These are phyloP conservation scores for Madurella fahalii DNA, from an alignment of 2,329 filamentous ascomycete species.

Conservation along the genomic window DNA sequence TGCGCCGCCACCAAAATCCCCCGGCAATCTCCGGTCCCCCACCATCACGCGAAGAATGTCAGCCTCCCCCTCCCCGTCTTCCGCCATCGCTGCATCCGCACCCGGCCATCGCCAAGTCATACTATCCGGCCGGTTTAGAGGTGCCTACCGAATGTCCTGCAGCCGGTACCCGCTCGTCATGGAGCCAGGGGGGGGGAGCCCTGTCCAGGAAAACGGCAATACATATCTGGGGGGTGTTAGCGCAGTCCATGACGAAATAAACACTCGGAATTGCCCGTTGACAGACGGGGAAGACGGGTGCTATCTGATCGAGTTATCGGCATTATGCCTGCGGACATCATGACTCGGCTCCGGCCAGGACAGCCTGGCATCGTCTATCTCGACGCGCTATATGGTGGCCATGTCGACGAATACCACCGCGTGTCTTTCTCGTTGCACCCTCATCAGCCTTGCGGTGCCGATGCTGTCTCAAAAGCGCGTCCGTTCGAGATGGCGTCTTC, in stretches of 20 bases:
- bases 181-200: constrained; percentile 3
- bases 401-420: constrained; percentile 4
- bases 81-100: background rate
- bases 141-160: background rate
- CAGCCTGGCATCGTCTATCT: constrained; percentile 3
- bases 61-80: background rate
- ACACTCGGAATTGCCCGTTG: constrained; percentile 15
- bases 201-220: background rate
- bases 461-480: constrained; percentile 1
- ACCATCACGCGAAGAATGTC: constrained; percentile 4
- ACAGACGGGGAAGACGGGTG: constrained; percentile 7
- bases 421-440: background rate
- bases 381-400: constrained; percentile 14
- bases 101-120: background rate
- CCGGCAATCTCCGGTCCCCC: background rate
- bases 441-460: constrained; percentile 1
- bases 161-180: constrained; percentile 1
- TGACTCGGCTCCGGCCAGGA: constrained; percentile 13
- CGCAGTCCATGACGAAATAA: constrained; percentile 8
- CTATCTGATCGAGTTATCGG: background rate
- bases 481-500: constrained; percentile 20
- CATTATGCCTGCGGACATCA: constrained; percentile 15
- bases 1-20: background rate
- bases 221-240: constrained; percentile 7
- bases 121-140: background rate